Percentiles rank a stretch among this genome's conserved stretches.
phyloP scores from a whole-genome alignment of 371 early-diverging fungal genomes.

The Nematocida sp. region DNA sequence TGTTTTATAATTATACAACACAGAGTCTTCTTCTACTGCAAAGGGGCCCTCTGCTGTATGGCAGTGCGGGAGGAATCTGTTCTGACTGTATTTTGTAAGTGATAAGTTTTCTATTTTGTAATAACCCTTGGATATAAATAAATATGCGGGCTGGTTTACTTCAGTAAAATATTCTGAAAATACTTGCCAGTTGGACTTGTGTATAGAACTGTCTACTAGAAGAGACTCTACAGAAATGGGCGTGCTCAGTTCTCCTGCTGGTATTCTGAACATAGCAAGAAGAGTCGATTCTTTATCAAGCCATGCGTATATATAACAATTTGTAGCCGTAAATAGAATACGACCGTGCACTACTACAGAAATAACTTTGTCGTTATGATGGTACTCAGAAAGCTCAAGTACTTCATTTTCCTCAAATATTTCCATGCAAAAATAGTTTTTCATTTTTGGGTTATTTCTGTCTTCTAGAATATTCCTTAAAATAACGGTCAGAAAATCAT shows the following conservation, averaged over 20 bases:
- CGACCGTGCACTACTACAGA: neutral
- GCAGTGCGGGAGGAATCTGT: constrained; percentile 7
- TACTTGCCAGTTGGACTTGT: neutral
- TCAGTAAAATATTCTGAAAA: neutral
- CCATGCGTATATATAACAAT: constrained; percentile 40
- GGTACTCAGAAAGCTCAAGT: constrained; percentile 5
- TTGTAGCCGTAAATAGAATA: constrained; percentile 14
- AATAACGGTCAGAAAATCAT: neutral
- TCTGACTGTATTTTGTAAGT: neutral
- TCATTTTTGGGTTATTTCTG: neutral
- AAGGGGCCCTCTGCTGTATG: neutral
- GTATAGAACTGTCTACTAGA: neutral
- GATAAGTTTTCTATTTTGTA: neutral
- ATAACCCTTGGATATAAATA: constrained; percentile 11
- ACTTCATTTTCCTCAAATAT: constrained; percentile 4
- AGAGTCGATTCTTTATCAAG: neutral
- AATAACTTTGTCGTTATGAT: constrained; percentile 30
- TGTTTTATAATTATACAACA: neutral
- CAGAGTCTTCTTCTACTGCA: neutral
- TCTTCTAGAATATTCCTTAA: neutral
- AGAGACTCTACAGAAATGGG: neutral
- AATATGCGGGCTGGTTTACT: neutral
- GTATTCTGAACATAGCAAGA: constrained; percentile 14
- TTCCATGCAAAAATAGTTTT: constrained; percentile 26
- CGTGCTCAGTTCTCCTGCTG: neutral